Evolutionary conservation across 2,329 filamentous ascomycete genomes (phyloP).

Genomic region (Helminthosporium solani): DNA sequence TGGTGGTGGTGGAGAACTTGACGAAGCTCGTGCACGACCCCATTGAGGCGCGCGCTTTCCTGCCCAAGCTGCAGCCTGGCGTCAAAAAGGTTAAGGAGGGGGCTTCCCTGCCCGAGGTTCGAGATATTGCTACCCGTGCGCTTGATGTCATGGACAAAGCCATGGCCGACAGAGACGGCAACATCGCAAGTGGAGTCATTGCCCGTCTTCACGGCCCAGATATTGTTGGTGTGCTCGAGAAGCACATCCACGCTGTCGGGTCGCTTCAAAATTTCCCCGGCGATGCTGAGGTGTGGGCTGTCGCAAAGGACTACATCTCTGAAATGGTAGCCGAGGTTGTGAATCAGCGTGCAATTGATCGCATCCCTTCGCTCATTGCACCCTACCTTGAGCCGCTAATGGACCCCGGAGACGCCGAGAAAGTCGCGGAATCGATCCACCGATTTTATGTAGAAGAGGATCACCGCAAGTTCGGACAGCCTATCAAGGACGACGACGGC

Average conservation of each 20-base stretch:
- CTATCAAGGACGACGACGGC: constrained; percentile 83
- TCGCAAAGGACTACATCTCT: constrained; percentile 72
- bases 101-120: constrained; percentile 90
- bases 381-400: constrained; percentile 77
- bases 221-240: constrained; percentile 71
- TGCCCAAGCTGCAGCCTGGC: constrained; percentile 92
- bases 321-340: constrained; percentile 86
- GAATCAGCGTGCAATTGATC: constrained; percentile 75
- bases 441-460: constrained; percentile 80
- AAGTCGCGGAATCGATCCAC: constrained; percentile 72
- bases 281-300: constrained; percentile 61
- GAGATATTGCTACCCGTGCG: constrained; percentile 81
- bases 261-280: constrained; percentile 64
- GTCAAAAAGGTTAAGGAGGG: constrained; percentile 84
- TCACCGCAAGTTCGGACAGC: constrained; percentile 79
- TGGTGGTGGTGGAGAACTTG: constrained; percentile 95
- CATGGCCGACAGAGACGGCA: constrained; percentile 65
- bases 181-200: constrained; percentile 56
- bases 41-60: constrained; percentile 88
- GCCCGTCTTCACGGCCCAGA: constrained; percentile 71
- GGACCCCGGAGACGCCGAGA: constrained; percentile 60
- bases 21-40: constrained; percentile 97
- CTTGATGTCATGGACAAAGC: constrained; percentile 88
- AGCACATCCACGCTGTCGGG: constrained; percentile 70
- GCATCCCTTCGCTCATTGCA: constrained; percentile 67